Evolutionary conservation across 2,329 filamentous ascomycete genomes (phyloP), one percentile per base, ranked within the genome.

Genomic region (Graphium sp.): DNA sequence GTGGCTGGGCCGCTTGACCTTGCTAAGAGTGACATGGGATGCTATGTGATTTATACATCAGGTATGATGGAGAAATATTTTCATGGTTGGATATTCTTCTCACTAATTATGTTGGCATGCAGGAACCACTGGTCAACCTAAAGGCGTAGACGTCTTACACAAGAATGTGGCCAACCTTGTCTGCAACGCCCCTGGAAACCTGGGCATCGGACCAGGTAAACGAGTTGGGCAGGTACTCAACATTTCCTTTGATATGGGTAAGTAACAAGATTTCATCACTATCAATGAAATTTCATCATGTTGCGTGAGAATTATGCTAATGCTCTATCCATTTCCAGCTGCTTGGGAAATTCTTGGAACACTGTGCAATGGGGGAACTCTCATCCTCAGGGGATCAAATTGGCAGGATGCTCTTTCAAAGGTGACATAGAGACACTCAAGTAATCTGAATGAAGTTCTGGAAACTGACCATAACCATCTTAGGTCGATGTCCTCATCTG

Each of bases 231-330:
- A 67, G 31, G 50, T 70, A 6, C 49, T 72, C 22, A 70, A 63
- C 34, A 58, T 73, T 24, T 62, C 61, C 24, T 73, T 72, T 35
- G 67, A 72, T 36, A 71, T 72, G 65, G 62, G 66, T 68, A 50
- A 39, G 60, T 47, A 21, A 10, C 20, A 30, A 30, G 34, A 33
- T 26, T 30, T 28, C 12, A 6, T 19, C 13, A 31, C 28, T 15
- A 22, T 22, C 8, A 11, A n/a, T 18, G 9, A 28, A 16, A 9
- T 12, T 5, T 24, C 13, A 15, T 17, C 13, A 10, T 18, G 20
- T 26, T 2, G 7, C 19, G n/a, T n/a, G n/a, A n/a, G n/a, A n/a
- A n/a, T n/a, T n/a, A n/a, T n/a, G n/a, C n/a, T n/a, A n/a, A n/a
- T n/a, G n/a, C n/a, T n/a, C n/a, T n/a, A n/a, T n/a, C n/a, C n/a